phyloP scores from a whole-genome alignment of 2,329 filamentous ascomycete genomes.

The Neonectria coccinea region DNA sequence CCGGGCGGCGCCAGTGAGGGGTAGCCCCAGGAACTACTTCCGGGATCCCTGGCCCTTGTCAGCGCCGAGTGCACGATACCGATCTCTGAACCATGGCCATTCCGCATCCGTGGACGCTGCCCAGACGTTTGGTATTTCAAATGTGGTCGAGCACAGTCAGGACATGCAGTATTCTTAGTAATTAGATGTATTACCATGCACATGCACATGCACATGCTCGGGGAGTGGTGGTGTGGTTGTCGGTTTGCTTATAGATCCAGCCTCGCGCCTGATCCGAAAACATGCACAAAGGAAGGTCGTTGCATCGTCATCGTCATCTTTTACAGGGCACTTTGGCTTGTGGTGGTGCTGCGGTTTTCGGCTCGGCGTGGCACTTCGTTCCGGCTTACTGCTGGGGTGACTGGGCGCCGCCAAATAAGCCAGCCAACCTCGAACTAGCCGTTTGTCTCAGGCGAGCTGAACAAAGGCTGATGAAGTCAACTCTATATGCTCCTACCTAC shows the following conservation, averaged over 20 bases:
- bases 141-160: background rate
- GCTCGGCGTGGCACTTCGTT: conserved; percentile 23
- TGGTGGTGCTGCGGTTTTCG: conserved; percentile 16
- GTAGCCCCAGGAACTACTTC: conserved; percentile 45
- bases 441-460: conserved; percentile 30
- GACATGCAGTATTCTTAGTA: too few relatives aligned
- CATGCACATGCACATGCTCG: conserved; percentile 13
- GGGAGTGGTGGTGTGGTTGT: conserved; percentile 5
- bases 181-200: background rate
- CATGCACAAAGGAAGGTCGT: background rate
- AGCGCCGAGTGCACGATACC: conserved; percentile 43
- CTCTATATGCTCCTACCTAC: conserved; percentile 1
- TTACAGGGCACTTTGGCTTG: conserved; percentile 24
- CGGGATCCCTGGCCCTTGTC: conserved; percentile 43
- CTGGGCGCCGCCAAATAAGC: conserved; percentile 12
- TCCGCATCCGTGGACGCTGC: conserved; percentile 21
- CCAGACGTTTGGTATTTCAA: conserved; percentile 18
- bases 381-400: conserved; percentile 13
- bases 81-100: conserved; percentile 41
- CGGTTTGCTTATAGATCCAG: background rate
- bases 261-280: background rate
- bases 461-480: background rate
- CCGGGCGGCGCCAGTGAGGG: conserved; percentile 41
- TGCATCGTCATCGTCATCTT: conserved; percentile 9
- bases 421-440: conserved; percentile 17